Evolutionary conservation across 108 stramenopile species (phyloP), one percentile per base, ranked within the genome.

Genomic region (Ochromonas danica): DNA sequence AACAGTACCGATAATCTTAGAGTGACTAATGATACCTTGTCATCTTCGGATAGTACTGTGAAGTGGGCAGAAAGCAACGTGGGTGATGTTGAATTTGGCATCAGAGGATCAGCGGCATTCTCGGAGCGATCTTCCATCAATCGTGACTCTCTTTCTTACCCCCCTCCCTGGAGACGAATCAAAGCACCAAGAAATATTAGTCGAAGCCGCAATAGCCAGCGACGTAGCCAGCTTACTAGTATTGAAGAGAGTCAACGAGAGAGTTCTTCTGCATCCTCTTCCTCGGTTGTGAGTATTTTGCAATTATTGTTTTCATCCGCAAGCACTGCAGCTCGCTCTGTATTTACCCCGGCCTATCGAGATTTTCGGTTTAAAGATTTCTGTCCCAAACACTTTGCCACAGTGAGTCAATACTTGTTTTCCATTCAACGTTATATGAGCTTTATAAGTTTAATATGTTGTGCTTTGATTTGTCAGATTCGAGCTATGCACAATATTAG

Each of bases 311-410:
- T 51, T 22, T 22, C 22, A 51, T 14, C 22, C 14, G 45, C 22
- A 14, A 14, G 14, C 6, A 51, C 6, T 51, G 45, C 45, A 51
- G 72, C 51, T 10, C 36, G 31, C 6, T 6, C 40, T 42, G 36
- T 25, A 27, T 22, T 57, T 27, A 27, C 51, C 6, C 40, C 72
- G 6, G 31, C 63, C 31, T 67, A 67, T 42, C 6, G 31, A 30
- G 72, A 75, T 2, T 79, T 83, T 67, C 40, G 25, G 6, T 83
- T 83, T 61, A 42, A 43, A 6, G 83, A 83, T 43, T 80, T 57
- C 43, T 42, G 30, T n/a, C 83, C 83, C 1, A 63, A 78, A 40
- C 25, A 74, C 41, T 83, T 83, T 31, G 51, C 43, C 17, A 51
- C 6, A 51, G 14, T 51, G 45, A 51, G 22, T 14, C 45, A 51